Base-by-base conservation (phyloP, 2,329 filamentous ascomycete species). In the Sclerotinia borealis region DNA sequence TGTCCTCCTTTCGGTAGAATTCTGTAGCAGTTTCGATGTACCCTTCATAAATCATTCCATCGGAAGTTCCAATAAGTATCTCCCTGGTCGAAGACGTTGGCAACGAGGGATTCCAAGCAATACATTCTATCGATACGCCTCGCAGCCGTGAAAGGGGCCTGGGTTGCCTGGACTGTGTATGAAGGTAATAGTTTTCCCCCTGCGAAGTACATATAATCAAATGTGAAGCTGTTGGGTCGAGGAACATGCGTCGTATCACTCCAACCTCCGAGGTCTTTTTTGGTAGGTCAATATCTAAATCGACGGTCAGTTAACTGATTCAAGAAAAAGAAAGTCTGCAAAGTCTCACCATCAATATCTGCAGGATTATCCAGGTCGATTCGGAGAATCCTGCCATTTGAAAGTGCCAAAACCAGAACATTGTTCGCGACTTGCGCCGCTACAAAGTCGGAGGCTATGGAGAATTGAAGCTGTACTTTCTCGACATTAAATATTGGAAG, bases 361-460 rank as follows among this genome's bases (percentile, higher is more conserved):
- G 93, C 91, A 7, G 95, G 90, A 72, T 89, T 91, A 76, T 97
- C 92, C 59, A 98, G 80, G 75, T 98, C 95, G 75, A 99, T 99
- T 65, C 95, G 87, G 65, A 99, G 80, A 68, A 99, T 95, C 70
- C 93, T 89, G 58, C 92, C 92, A 64, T 93, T 97, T 6, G 92
- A 93, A 43, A 99, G 83, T 47, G 95, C 95, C 59, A 99, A 82
- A 27, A 98, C 87, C 63, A 99, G 84, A 66, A 98, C 93, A 80
- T 99, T 97, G 77, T 99, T 98, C 68, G 93, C 93, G 63, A 98
- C 93, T 77, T 97, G 93, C 47, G 93, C 93, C 22, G 95, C 93
- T 54, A 96, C 95, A 74, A 99, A 98, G 77, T 97, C 91, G 68
- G 93, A 92, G 2, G 93, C 91, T 72, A 98, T 89, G 65, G 91